Evolutionary conservation across 768 basidiomycete species (phyloP).

Genomic region (Lactarius evosmus): DNA sequence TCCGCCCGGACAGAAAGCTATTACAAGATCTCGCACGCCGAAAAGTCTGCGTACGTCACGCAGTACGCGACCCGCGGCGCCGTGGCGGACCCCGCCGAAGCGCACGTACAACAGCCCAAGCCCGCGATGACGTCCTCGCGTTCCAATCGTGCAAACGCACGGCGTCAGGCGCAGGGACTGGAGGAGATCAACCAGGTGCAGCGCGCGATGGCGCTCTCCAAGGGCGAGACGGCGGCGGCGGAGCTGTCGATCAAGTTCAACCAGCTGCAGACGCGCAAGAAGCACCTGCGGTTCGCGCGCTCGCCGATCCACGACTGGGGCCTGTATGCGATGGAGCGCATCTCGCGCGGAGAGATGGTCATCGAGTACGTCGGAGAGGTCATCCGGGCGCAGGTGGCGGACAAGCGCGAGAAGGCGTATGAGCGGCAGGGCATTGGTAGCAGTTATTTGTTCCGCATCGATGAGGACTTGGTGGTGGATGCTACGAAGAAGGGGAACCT

Average conservation of each 20-base stretch:
- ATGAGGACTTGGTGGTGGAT: constrained; percentile 97
- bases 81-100: constrained; percentile 40
- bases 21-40: constrained; percentile 89
- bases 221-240: constrained; percentile 66
- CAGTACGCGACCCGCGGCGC: constrained; percentile 72
- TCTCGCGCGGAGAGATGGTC: constrained; percentile 94
- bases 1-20: constrained; percentile 92
- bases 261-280: constrained; percentile 96
- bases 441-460: constrained; percentile 96
- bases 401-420: constrained; percentile 95
- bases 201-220: constrained; percentile 69
- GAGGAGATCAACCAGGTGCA: constrained; percentile 95
- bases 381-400: constrained; percentile 91
- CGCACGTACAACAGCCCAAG: constrained; percentile 47
- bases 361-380: constrained; percentile 99
- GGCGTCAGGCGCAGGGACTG: constrained; percentile 85
- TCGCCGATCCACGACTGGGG: constrained; percentile 99
- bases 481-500: constrained; percentile 99
- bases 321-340: constrained; percentile 95
- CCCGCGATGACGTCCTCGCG: constrained; percentile 71
- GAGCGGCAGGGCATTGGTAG: constrained; percentile 97
- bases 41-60: constrained; percentile 89
- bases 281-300: constrained; percentile 91
- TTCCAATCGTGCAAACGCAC: constrained; percentile 88
- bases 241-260: constrained; percentile 94